Evolutionary conservation across 257 asterid genomes (phyloP), one percentile per base, ranked within the genome.

Genomic region (Forsythia viridissima): DNA sequence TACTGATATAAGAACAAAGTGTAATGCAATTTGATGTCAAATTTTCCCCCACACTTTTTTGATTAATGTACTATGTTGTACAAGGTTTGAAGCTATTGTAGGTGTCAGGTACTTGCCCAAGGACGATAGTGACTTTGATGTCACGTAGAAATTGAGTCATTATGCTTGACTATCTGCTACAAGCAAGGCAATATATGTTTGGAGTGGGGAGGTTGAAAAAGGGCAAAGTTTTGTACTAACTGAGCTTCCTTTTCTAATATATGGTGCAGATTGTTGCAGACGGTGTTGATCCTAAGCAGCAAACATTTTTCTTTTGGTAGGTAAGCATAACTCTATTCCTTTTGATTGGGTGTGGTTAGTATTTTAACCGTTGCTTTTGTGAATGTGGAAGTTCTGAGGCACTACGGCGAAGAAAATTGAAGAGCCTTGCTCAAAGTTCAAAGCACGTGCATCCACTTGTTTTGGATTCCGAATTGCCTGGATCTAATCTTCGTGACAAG

Each of bases 211-310:
- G 12, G 79, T 67, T n/a, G 80, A 70, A 51, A 57, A 52, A 59
- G 69, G 36, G 34, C 41, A 40, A 71, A 73, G 41, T 77, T 79
- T 77, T 79, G 76, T 48, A 48, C 59, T 48, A 48, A 48, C 59
- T 44, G 42, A 20, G 70, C 80, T 65, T 63, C 46, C 71, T 81
- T 34, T 79, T 43, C 71, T 67, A 70, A 38, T 68, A 43, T 68
- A 39, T 82, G 72, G 51, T 79, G 83, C 96, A 96, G 99, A 81
- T 83, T 76, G 91, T 91, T 84, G 95, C 93, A 73, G 92, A 90
- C 81, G 96, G 97, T 46, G 92, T 91, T 84, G 98, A 96, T 84
- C 98, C 97, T 66, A 87, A 92, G 91, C 91, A 89, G 78, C 97
- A 93, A 74, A 91, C 97, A 4, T 93, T 96, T 86, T 82, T 82